A percentile compares a stretch with the other conserved stretches of the same genome.
Conservation (phyloP, 106 monocot genomes). For the Platanthera guangdongensis region DNA sequence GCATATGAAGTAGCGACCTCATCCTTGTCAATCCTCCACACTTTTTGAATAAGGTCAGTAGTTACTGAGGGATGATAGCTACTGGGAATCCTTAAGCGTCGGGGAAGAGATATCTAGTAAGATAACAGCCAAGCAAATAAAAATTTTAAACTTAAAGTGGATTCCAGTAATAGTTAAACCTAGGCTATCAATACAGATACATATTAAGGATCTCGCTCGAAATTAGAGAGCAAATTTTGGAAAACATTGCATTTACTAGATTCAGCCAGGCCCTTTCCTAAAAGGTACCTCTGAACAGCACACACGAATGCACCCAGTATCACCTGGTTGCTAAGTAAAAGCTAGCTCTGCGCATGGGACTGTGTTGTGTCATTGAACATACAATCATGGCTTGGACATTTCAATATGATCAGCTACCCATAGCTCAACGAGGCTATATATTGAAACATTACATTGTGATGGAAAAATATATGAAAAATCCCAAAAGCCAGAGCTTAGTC, state of each 20-base stretch:
- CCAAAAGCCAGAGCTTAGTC: too few species aligned
- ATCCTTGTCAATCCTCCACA: slow-evolving; percentile 93
- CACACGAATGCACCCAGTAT: too few species aligned
- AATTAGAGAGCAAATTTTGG: neutral
- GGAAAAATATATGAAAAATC: too few species aligned
- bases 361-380: too few species aligned
- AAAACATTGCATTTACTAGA: neutral
- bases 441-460: too few species aligned
- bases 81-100: slow-evolving; percentile 67
- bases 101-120: slow-evolving; percentile 58
- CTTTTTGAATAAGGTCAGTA: slow-evolving; percentile 30
- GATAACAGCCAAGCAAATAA: neutral
- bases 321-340: too few species aligned
- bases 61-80: slow-evolving; percentile 25
- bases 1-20: slow-evolving; percentile 73
- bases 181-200: neutral
- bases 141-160: neutral
- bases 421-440: too few species aligned
- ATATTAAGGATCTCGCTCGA: neutral
- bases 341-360: too few species aligned
- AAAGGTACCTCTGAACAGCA: too few species aligned
- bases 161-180: neutral
- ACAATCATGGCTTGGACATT: too few species aligned
- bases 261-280: too few species aligned
- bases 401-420: too few species aligned